phyloP scores from a whole-genome alignment of 2,329 filamentous ascomycete genomes.

The Leptographium galeiforme region DNA sequence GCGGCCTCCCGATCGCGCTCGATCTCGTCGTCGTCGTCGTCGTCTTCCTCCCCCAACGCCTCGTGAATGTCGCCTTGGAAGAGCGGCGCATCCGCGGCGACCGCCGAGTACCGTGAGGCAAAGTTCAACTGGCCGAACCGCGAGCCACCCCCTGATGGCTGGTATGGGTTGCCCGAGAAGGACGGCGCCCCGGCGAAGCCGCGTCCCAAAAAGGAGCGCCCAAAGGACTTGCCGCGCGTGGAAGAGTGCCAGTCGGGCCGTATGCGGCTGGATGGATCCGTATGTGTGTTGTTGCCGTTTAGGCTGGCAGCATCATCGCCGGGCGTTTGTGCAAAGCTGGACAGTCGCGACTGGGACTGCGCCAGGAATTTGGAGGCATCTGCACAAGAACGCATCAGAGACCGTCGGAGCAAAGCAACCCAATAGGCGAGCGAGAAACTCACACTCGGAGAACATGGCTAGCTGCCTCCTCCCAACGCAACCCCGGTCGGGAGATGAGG shows the following conservation, averaged over 20 bases:
- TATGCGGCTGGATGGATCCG: slow-evolving; percentile 17
- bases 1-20: slow-evolving; percentile 83
- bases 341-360: slow-evolving; percentile 87
- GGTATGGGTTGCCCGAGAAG: slow-evolving; percentile 59
- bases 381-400: slow-evolving; percentile 21
- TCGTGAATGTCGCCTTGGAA: slow-evolving; percentile 92
- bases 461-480: slow-evolving; percentile 10
- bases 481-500: slow-evolving; percentile 4
- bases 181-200: slow-evolving; percentile 22
- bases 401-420: neutral
- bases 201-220: slow-evolving; percentile 27
- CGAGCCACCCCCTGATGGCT: slow-evolving; percentile 47
- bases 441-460: slow-evolving; percentile 86
- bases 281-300: slow-evolving; percentile 20
- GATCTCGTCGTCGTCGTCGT: slow-evolving; percentile 86
- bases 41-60: slow-evolving; percentile 51
- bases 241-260: slow-evolving; percentile 21
- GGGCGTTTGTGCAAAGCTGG: slow-evolving; percentile 48
- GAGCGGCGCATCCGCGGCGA: slow-evolving; percentile 69
- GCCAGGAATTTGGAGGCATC: slow-evolving; percentile 95
- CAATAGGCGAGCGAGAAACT: slow-evolving; percentile 22
- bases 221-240: slow-evolving; percentile 18
- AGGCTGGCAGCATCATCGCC: slow-evolving; percentile 29
- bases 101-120: slow-evolving; percentile 57
- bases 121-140: slow-evolving; percentile 64